These are phyloP conservation scores for Elongisporangium anandrum DNA, from an alignment of 352 stramenopile genomes.

Conservation along the genomic window DNA sequence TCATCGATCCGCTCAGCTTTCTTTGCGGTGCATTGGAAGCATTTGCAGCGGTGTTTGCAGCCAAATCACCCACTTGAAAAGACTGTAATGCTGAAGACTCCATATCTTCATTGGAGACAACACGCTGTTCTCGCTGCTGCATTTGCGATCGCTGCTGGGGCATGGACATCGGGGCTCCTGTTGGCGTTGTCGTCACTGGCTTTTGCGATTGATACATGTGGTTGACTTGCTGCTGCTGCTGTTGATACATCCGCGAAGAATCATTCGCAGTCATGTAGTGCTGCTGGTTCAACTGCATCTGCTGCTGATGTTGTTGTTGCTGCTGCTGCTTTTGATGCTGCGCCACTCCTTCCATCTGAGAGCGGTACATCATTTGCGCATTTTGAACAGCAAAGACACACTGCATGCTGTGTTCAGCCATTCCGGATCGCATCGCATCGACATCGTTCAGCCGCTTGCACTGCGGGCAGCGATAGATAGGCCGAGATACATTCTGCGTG, in stretches of 20 bases:
- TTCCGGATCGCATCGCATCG: slow-evolving; percentile 58
- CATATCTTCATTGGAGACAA: not conserved
- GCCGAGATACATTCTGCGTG: slow-evolving; percentile 52
- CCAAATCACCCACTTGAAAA: not conserved
- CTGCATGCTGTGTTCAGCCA: slow-evolving; percentile 49
- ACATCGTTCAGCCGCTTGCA: slow-evolving; percentile 67
- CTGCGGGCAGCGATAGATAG: slow-evolving; percentile 75
- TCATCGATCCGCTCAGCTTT: slow-evolving; percentile 9
- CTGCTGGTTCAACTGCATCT: slow-evolving; percentile 19
- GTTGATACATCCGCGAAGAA: slow-evolving; percentile 6
- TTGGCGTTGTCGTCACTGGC: not conserved
- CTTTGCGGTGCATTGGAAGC: not conserved
- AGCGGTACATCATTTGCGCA: slow-evolving; percentile 36
- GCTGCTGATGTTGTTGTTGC: slow-evolving; percentile 29
- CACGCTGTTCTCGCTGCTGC: not conserved
- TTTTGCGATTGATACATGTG: slow-evolving; percentile 4
- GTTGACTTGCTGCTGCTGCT: slow-evolving; percentile 5
- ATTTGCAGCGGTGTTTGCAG: not conserved
- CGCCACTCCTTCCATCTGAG: slow-evolving; percentile 39
- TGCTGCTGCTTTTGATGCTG: slow-evolving; percentile 34
- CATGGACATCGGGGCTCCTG: not conserved
- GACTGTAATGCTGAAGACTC: not conserved
- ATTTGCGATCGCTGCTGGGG: not conserved
- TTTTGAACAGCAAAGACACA: slow-evolving; percentile 33
- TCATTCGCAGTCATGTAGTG: slow-evolving; percentile 12